Conservation (phyloP, 116 monocot genomes). For the Phalaenopsis hybrid region DNA sequence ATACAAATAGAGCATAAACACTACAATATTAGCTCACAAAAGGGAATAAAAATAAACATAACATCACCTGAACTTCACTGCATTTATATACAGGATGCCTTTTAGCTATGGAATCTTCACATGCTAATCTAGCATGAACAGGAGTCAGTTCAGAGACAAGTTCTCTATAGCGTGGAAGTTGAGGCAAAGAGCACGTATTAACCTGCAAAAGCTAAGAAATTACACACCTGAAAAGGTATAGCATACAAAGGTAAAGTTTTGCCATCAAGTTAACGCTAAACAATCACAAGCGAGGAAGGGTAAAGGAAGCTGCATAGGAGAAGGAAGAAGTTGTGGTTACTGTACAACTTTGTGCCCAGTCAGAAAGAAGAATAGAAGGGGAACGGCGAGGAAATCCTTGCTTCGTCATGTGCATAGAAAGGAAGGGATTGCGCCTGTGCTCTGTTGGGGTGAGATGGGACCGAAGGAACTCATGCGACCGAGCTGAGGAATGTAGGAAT, state of each 20-base stretch:
- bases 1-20: not conserved
- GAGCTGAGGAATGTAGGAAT: too few species aligned
- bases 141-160: conserved; percentile 70
- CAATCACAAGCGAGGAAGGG: too few species aligned
- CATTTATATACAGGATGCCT: conserved; percentile 83
- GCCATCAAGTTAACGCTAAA: not conserved
- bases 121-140: conserved; percentile 63
- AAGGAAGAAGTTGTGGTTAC: too few species aligned
- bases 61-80: conserved; percentile 83
- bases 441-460: too few species aligned
- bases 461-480: too few species aligned
- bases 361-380: too few species aligned
- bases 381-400: too few species aligned
- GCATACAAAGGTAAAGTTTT: not conserved
- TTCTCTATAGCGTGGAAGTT: conserved; percentile 68
- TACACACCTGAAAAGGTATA: not conserved
- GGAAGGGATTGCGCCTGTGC: too few species aligned
- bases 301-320: too few species aligned
- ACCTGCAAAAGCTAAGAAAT: conserved; percentile 41
- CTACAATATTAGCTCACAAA: not conserved
- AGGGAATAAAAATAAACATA: conserved; percentile 1
- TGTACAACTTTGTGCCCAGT: too few species aligned
- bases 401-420: too few species aligned
- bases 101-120: conserved; percentile 55
- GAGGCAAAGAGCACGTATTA: conserved; percentile 67